A percentile compares a stretch with the other conserved stretches of the same genome.
Conservation (phyloP, 1,284 basidiomycete species). For the Albatrellus sp. region DNA sequence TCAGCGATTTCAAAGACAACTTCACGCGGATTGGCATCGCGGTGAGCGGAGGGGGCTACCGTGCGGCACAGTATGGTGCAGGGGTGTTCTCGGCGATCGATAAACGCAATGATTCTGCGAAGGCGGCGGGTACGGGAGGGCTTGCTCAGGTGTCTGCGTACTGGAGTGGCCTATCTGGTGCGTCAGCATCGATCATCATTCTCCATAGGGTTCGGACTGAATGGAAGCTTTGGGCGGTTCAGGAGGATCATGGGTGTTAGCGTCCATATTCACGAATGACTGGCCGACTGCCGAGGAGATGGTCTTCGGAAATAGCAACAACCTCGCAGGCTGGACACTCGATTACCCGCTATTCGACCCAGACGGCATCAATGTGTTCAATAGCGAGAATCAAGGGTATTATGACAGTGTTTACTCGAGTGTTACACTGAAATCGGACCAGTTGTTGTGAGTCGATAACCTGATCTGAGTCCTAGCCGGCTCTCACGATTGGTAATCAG, state of each 20-base stretch:
- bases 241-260: slow-evolving; percentile 59
- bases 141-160: slow-evolving; percentile 54
- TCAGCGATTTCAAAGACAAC: slow-evolving; percentile 25
- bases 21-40: slow-evolving; percentile 45
- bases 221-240: background rate
- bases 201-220: too few species aligned
- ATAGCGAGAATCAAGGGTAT: slow-evolving; percentile 38
- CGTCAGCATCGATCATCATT: slow-evolving; percentile 5
- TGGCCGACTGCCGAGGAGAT: slow-evolving; percentile 40
- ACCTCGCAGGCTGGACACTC: slow-evolving; percentile 44
- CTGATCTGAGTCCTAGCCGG: background rate
- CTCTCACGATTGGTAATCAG: slow-evolving; percentile 18
- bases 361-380: slow-evolving; percentile 30
- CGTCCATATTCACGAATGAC: slow-evolving; percentile 45
- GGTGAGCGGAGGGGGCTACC: slow-evolving; percentile 45
- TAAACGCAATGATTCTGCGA: slow-evolving; percentile 41
- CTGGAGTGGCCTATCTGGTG: slow-evolving; percentile 48
- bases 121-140: slow-evolving; percentile 47
- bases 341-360: slow-evolving; percentile 44
- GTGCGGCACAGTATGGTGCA: slow-evolving; percentile 49
- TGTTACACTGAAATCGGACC: slow-evolving; percentile 40
- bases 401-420: slow-evolving; percentile 49
- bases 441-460: slow-evolving; percentile 32
- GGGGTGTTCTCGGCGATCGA: slow-evolving; percentile 47
- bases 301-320: slow-evolving; percentile 37